Conservation (phyloP, 164 flowering plant genomes). For the Pachysandra terminalis region DNA sequence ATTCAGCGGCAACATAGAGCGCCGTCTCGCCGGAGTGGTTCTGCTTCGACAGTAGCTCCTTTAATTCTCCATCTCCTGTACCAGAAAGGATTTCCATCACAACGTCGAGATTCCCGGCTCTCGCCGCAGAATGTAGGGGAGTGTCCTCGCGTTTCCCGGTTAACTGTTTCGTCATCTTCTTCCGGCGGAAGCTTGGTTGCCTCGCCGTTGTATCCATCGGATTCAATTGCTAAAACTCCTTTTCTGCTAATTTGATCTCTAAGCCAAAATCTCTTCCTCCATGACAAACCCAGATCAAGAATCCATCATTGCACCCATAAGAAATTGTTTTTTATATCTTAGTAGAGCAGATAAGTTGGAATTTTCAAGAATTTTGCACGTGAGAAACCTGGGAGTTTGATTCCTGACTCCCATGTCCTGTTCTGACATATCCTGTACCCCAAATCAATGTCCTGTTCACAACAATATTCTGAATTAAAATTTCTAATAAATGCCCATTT, state of each 20-base stretch:
- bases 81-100: slow-evolving; percentile 40
- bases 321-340: background rate
- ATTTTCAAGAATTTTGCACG: slow-evolving; percentile 5
- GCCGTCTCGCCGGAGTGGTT: slow-evolving; percentile 88
- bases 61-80: slow-evolving; percentile 45
- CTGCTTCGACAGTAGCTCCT: slow-evolving; percentile 52
- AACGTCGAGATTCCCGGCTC: slow-evolving; percentile 54
- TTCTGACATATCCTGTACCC: slow-evolving; percentile 18
- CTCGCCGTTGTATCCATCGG: slow-evolving; percentile 36
- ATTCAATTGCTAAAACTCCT: slow-evolving; percentile 4
- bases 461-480: background rate
- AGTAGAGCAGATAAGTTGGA: background rate
- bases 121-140: slow-evolving; percentile 64
- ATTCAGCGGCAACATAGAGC: slow-evolving; percentile 82
- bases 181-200: slow-evolving; percentile 31
- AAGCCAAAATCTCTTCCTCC: slow-evolving; percentile 20
- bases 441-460: slow-evolving; percentile 17
- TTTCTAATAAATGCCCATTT: slow-evolving; percentile 3
- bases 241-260: slow-evolving; percentile 1
- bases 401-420: slow-evolving; percentile 4
- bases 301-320: slow-evolving; percentile 17
- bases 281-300: slow-evolving; percentile 32
- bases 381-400: slow-evolving; percentile 9
- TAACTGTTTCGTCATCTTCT: slow-evolving; percentile 77
- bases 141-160: slow-evolving; percentile 80